Conservation (phyloP, 345 rosid species). For the Arabidopsis thaliana region DNA sequence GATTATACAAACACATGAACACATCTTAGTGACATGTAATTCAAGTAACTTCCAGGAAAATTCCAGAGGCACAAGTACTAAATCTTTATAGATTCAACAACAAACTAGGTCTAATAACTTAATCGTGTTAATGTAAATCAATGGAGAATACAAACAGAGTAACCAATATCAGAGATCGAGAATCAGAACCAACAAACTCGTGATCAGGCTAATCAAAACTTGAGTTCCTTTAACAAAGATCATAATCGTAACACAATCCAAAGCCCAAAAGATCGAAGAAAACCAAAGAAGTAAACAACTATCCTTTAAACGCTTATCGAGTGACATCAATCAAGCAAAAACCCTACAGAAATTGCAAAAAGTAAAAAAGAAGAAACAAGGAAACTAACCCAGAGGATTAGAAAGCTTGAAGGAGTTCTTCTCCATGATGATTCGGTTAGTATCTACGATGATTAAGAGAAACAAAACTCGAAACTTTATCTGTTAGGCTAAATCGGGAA, state of each 20-base stretch:
- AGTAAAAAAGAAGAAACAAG: not conserved
- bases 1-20: not conserved
- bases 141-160: not conserved
- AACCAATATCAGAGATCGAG: not conserved
- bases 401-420: slow-evolving; percentile 81
- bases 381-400: slow-evolving; percentile 72
- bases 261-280: not conserved
- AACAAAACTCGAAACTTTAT: not conserved
- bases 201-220: slow-evolving; percentile 14
- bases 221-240: slow-evolving; percentile 2
- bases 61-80: not conserved
- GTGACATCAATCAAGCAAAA: slow-evolving; percentile 4
- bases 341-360: not conserved
- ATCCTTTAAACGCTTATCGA: not conserved
- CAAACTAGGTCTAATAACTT: not conserved
- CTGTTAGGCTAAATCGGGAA: not conserved
- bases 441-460: slow-evolving; percentile 27
- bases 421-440: slow-evolving; percentile 53
- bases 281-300: not conserved
- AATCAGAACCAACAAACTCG: not conserved
- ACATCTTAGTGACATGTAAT: not conserved
- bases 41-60: too few species aligned
- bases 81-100: not conserved
- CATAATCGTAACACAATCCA: slow-evolving; percentile 22
- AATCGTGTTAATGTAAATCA: not conserved